Conservation (phyloP, 306 rosid species). For the Rosa multiflora region DNA sequence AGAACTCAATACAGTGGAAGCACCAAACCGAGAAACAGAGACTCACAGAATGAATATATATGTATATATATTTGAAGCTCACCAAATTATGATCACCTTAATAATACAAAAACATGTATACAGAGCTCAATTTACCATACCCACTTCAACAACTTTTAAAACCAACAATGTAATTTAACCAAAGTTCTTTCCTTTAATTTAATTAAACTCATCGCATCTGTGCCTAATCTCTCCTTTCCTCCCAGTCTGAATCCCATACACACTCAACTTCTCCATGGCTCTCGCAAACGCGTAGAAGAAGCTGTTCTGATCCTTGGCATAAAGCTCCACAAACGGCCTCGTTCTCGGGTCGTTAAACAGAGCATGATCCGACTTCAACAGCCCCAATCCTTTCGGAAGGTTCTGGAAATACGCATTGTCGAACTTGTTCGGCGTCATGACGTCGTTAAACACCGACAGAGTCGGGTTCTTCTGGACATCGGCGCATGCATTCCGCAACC, state of each 20-base stretch:
- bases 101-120: constrained; percentile 25
- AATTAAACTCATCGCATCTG: constrained; percentile 79
- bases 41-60: neutral
- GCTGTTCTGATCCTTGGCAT: constrained; percentile 45
- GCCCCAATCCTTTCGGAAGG: constrained; percentile 63
- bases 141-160: neutral
- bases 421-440: constrained; percentile 85
- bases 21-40: neutral
- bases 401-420: constrained; percentile 81
- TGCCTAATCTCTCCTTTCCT: constrained; percentile 77
- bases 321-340: constrained; percentile 51
- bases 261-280: constrained; percentile 79
- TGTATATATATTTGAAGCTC: constrained; percentile 21
- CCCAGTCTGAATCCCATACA: constrained; percentile 56
- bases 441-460: constrained; percentile 72
- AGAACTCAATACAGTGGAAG: neutral
- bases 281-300: constrained; percentile 61
- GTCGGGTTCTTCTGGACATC: constrained; percentile 58
- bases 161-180: neutral
- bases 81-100: constrained; percentile 1
- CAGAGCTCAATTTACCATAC: constrained; percentile 2
- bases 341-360: constrained; percentile 53
- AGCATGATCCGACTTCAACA: constrained; percentile 72
- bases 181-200: neutral
- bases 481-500: constrained; percentile 53